phyloP scores from a whole-genome alignment of 1,284 basidiomycete species.

The Rhizopogon hawkerae region DNA sequence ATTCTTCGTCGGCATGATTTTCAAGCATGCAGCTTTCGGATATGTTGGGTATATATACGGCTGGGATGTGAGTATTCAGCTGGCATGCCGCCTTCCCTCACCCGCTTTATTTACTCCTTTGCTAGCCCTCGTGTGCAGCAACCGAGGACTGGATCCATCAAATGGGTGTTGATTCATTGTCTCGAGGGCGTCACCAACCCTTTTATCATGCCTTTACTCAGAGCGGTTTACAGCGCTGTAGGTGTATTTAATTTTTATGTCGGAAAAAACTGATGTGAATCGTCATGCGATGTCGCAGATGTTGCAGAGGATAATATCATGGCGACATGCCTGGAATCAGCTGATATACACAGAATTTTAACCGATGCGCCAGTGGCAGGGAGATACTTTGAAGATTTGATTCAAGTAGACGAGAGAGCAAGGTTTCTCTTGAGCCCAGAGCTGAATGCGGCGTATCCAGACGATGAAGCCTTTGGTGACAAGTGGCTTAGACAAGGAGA shows the following conservation, averaged over 20 bases:
- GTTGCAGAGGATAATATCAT: constrained; percentile 37
- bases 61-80: constrained; percentile 41
- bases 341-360: constrained; percentile 19
- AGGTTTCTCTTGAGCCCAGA: constrained; percentile 23
- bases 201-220: constrained; percentile 40
- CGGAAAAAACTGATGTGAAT: neutral
- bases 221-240: constrained; percentile 38
- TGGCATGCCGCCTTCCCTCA: neutral
- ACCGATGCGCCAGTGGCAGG: constrained; percentile 19
- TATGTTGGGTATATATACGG: constrained; percentile 43
- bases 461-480: constrained; percentile 22
- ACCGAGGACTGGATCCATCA: constrained; percentile 37
- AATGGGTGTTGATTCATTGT: constrained; percentile 36
- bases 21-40: constrained; percentile 33
- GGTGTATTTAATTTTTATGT: constrained; percentile 9
- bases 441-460: constrained; percentile 24
- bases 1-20: constrained; percentile 47
- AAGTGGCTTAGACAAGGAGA: constrained; percentile 18
- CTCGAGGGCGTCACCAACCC: constrained; percentile 39
- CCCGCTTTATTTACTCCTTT: constrained; percentile 6
- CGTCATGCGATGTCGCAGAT: constrained; percentile 21
- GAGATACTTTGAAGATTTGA: constrained; percentile 30
- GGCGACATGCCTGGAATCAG: constrained; percentile 20
- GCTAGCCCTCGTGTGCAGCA: constrained; percentile 36
- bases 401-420: constrained; percentile 15